Base-by-base conservation (phyloP, 805 yeast genomes). In the Teunomyces panamensis region DNA sequence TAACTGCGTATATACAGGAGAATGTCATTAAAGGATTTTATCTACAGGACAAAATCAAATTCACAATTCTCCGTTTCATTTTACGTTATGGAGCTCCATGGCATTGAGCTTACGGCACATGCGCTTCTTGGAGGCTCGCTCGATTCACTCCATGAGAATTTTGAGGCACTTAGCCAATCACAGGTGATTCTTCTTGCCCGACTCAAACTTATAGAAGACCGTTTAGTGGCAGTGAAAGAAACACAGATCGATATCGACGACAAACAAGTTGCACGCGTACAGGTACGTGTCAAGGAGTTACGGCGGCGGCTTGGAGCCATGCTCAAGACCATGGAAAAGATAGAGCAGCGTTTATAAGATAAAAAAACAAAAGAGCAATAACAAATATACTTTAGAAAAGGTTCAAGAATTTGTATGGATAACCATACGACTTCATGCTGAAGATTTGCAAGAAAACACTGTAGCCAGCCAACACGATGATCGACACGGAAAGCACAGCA, bases 381-480 rank as follows among this genome's bases (percentile, higher is more conserved):
- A 24, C 26, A 8, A 28, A n/a, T 26, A 9, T 7, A 6, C 9
- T 7, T 27, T 39, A 49, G 36, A 48, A 45, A 16, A 53, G 39
- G 27, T 53, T 45, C 48, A 80, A 60, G 55, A 92, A 71, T 54
- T 69, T 73, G 71, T 75, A 87, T 36, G 98, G 98, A 65, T 88
- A 94, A 0, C 88, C 86, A 4, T 77, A 65, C 53, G 82, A 81
- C 73, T 94, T 94, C 59, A 79, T 59, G 41, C 75, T 77, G 75
- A 88, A 94, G 46, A 88, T 74, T 42, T 75, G 68, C 49, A 90
- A 71, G 55, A 88, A 70, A 42, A 78, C 75, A 57, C 91, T 82
- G 71, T 79, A 89, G 41, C 78, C 67, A 30, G 84, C 61, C 55
- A 83, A 78, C 13, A 87, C 61, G 16, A 75, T 58, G 0, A 66